A percentile compares a stretch with the other conserved stretches of the same genome.
Conservation (phyloP, 2,329 filamentous ascomycete species). For the Colletotrichum viniferum region DNA sequence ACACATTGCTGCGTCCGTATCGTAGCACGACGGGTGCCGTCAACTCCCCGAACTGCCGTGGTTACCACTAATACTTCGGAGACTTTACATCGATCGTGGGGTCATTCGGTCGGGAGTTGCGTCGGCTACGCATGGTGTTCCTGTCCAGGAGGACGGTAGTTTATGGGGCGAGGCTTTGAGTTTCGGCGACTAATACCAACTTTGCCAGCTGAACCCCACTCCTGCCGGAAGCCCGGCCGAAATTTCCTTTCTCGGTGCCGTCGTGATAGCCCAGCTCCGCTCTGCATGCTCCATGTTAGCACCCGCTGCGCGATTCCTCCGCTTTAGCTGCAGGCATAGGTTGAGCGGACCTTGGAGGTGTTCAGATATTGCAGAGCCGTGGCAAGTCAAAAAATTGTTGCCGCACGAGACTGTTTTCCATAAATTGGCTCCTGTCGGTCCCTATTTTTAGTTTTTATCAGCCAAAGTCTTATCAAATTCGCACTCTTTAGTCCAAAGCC, state of each 20-base stretch:
- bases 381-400: fast-evolving
- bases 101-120: no score
- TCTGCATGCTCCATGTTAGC: background rate
- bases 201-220: background rate
- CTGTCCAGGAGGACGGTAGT: fast-evolving
- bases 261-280: background rate
- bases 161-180: background rate
- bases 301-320: background rate
- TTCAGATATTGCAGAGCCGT: no score
- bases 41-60: no score
- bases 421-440: no score
- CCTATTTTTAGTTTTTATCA: fast-evolving
- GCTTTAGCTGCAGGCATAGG: fast-evolving
- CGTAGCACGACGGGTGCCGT: no score
- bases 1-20: fast-evolving
- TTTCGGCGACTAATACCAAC: background rate
- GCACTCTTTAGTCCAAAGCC: fast-evolving
- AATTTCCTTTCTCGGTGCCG: background rate
- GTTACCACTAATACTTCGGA: no score
- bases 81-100: no score
- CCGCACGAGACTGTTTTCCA: no score
- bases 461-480: fast-evolving
- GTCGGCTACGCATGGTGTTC: no score
- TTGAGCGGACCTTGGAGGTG: no score
- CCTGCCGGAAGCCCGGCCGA: background rate